Evolutionary conservation across 306 rosid genomes (phyloP).

Genomic region (Senna tora): DNA sequence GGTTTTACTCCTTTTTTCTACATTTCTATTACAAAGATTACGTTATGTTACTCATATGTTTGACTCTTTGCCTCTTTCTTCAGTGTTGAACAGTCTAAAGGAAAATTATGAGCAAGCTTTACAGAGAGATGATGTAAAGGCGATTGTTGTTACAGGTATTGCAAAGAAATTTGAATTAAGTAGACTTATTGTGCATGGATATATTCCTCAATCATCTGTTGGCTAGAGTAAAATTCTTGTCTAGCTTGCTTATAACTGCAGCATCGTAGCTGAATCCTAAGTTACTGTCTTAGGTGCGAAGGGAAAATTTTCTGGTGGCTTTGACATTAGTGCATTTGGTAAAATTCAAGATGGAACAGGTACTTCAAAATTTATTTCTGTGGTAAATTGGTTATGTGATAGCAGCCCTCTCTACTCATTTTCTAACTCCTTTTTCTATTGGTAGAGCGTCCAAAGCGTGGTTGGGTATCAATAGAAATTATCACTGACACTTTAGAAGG

Average conservation of each 20-base stretch:
- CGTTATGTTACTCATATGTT: slow-evolving; percentile 25
- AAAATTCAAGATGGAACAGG: slow-evolving; percentile 65
- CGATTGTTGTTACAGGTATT: slow-evolving; percentile 85
- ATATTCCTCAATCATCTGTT: background rate
- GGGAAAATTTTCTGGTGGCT: slow-evolving; percentile 96
- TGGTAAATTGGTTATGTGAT: background rate
- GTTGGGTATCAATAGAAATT: slow-evolving; percentile 71
- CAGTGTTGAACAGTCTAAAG: slow-evolving; percentile 73
- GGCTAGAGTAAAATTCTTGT: background rate
- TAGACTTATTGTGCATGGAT: background rate
- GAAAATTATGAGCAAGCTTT: slow-evolving; percentile 73
- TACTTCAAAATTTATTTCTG: slow-evolving; percentile 37
- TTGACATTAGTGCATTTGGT: slow-evolving; percentile 79
- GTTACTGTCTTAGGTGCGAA: slow-evolving; percentile 66
- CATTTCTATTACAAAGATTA: slow-evolving; percentile 9
- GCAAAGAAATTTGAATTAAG: slow-evolving; percentile 15
- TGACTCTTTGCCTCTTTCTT: slow-evolving; percentile 20
- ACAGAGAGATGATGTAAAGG: slow-evolving; percentile 83
- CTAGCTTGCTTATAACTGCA: slow-evolving; percentile 14
- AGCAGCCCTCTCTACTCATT: slow-evolving; percentile 15
- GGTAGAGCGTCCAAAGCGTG: slow-evolving; percentile 57
- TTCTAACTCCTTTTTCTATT: slow-evolving; percentile 28
- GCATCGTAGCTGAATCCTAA: slow-evolving; percentile 29
- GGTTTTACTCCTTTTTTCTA: slow-evolving; percentile 12
- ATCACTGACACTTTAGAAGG: slow-evolving; percentile 81